Percentiles rank a stretch among this genome's conserved stretches.
Evolutionary conservation across 805 yeast species (phyloP).

Genomic region (Saccharomyces paradoxus): DNA sequence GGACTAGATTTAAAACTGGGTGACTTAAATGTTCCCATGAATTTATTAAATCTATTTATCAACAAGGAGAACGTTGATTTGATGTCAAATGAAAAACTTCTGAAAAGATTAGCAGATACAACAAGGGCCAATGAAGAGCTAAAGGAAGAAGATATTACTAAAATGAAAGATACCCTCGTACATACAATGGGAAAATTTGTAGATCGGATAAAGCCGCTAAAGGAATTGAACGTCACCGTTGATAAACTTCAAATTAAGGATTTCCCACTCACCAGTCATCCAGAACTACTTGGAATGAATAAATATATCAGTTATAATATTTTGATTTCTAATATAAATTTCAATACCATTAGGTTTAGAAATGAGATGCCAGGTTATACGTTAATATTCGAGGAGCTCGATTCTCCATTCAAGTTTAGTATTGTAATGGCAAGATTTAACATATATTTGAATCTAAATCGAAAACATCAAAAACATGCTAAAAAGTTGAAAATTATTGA

Average conservation of each 20-base stretch:
- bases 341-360: constrained; percentile 24
- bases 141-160: constrained; percentile 2
- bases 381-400: constrained; percentile 33
- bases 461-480: constrained; percentile 3
- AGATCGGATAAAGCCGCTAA: constrained; percentile 6
- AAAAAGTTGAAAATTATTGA: constrained; percentile 22
- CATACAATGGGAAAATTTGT: constrained; percentile 2
- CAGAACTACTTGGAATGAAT: constrained; percentile 15
- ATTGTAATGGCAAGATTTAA: constrained; percentile 34
- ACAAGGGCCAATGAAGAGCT: background rate
- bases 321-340: constrained; percentile 19
- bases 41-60: background rate
- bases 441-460: constrained; percentile 23
- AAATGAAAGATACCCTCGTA: constrained; percentile 2
- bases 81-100: background rate
- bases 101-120: constrained; percentile 2
- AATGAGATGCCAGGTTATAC: constrained; percentile 41
- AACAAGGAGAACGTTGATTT: background rate
- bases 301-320: constrained; percentile 17
- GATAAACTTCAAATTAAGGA: constrained; percentile 19
- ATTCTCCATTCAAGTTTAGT: constrained; percentile 36
- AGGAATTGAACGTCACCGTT: constrained; percentile 16
- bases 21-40: constrained; percentile 14
- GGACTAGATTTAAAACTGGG: constrained; percentile 18
- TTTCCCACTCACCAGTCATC: constrained; percentile 17